Evolutionary conservation across 805 yeast genomes (phyloP), one percentile per base, ranked within the genome.

Genomic region (Wickerhamiella occidentalis): DNA sequence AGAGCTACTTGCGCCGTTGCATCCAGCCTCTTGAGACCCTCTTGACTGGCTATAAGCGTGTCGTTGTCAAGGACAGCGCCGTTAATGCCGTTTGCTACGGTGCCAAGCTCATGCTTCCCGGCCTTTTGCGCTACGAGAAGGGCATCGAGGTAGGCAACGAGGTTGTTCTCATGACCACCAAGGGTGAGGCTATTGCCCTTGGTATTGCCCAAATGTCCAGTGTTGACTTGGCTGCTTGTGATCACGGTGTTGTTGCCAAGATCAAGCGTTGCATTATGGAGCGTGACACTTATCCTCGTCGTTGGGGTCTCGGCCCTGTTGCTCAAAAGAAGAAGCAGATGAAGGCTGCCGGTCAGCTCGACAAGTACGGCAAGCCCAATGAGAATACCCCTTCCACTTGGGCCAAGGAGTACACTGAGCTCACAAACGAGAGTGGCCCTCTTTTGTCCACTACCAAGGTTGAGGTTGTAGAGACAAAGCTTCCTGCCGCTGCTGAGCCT

Each of bases 231-330:
- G 88, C 96, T 54, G 72, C 92, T 28, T 90, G 97, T 71, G 98
- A 92, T 69, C 98, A 92, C 66, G 98, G 98, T 63, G 87, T 88
- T 53, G 98, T 90, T 63, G 96, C 98, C 58, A 87, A 85, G 75
- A 95, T 92, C 64, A 92, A 92, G 78, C 85, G 98, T 75, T 90
- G 97, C 75, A 92, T 92, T 62, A 92, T 92, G 98, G 98, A 92
- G 74, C 82, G 98, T 74, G 98, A 92, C 68, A 79, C 95, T 47
- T 92, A 92, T 70, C 98, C 98, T 71, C 84, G 98, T 77, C 82
- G 96, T 77, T 92, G 98, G 98, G 98, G 98, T 55, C 73, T 92
- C 61, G 98, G 98, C 61, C 98, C 98, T 61, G 85, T 88, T 66
- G 97, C 98, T 53, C 86, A 85, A 70, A 87, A 87, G 82, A 92